Evolutionary conservation across 2,329 filamentous ascomycete genomes (phyloP).

Genomic region (Biscogniauxia mediterranea): DNA sequence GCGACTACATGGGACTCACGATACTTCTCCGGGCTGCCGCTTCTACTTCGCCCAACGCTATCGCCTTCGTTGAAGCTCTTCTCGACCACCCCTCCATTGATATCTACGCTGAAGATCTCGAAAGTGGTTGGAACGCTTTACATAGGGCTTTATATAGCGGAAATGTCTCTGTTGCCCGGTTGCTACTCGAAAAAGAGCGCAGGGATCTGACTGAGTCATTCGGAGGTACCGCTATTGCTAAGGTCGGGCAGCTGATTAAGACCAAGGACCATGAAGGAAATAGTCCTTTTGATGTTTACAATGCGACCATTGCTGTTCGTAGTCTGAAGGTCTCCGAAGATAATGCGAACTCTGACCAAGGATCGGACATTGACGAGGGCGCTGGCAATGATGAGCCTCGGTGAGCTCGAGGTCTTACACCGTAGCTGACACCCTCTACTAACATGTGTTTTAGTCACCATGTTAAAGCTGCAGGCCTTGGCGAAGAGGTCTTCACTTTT

Average conservation of each 20-base stretch:
- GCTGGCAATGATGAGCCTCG: conserved; percentile 28
- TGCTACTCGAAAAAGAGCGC: conserved; percentile 76
- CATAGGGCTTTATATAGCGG: conserved; percentile 89
- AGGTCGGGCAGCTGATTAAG: conserved; percentile 78
- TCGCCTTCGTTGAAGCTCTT: conserved; percentile 74
- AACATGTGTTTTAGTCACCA: conserved; percentile 26
- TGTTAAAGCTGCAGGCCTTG: conserved; percentile 37
- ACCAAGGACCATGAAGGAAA: conserved; percentile 95
- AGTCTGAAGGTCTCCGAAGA: conserved; percentile 48
- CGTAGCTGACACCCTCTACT: conserved; percentile 31
- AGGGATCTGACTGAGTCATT: conserved; percentile 61
- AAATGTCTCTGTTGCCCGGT: conserved; percentile 80
- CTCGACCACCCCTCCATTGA: conserved; percentile 82
- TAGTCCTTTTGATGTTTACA: conserved; percentile 91
- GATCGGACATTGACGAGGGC: conserved; percentile 56
- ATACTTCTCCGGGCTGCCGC: conserved; percentile 82
- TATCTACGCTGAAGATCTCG: conserved; percentile 80
- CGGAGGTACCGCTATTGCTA: conserved; percentile 54
- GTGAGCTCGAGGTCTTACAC: conserved; percentile 27
- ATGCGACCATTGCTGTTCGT: conserved; percentile 79
- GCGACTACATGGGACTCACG: conserved; percentile 78
- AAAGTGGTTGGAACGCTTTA: conserved; percentile 94
- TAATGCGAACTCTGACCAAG: conserved; percentile 42
- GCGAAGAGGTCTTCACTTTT: conserved; percentile 89
- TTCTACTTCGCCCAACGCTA: conserved; percentile 65